A percentile compares a stretch with the other conserved stretches of the same genome.
Evolutionary conservation across 495 filamentous ascomycete species (phyloP).

Genomic region (Talaromyces proteolyticus): DNA sequence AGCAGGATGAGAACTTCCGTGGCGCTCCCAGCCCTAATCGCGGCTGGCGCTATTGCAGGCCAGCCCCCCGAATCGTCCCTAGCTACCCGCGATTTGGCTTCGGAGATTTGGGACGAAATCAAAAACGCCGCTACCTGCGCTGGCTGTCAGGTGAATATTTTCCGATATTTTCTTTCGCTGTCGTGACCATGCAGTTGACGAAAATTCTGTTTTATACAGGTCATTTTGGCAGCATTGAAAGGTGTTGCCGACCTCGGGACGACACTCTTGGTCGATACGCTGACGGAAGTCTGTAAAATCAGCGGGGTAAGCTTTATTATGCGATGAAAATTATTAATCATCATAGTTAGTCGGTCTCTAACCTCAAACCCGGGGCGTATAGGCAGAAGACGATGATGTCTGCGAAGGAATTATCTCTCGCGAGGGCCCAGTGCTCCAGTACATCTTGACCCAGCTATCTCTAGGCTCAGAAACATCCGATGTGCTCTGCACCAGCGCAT

Average conservation of each 20-base stretch:
- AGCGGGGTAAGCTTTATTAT: neutral
- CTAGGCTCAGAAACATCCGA: conserved; percentile 41
- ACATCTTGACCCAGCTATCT: conserved; percentile 33
- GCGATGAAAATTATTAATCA: neutral
- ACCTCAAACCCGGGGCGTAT: neutral
- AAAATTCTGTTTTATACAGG: neutral
- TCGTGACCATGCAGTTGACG: too few relatives aligned
- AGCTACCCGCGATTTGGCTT: neutral
- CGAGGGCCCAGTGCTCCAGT: conserved; percentile 44
- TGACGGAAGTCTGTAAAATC: neutral
- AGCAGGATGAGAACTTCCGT: neutral
- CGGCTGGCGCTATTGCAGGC: neutral
- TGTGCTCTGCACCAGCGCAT: conserved; percentile 39
- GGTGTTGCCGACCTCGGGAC: neutral
- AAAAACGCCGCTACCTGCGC: neutral
- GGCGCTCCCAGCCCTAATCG: neutral
- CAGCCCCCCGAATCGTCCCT: neutral
- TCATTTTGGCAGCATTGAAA: neutral
- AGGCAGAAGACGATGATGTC: conserved; percentile 40
- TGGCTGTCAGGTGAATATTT: neutral
- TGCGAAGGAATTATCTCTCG: conserved; percentile 40
- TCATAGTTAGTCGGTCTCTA: too few relatives aligned
- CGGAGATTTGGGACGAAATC: neutral
- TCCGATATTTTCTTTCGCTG: neutral
- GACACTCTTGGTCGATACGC: neutral